Evolutionary conservation across 495 filamentous ascomycete species (phyloP), one percentile per base, ranked within the genome.

Genomic region (Jackrogersella multiformis): DNA sequence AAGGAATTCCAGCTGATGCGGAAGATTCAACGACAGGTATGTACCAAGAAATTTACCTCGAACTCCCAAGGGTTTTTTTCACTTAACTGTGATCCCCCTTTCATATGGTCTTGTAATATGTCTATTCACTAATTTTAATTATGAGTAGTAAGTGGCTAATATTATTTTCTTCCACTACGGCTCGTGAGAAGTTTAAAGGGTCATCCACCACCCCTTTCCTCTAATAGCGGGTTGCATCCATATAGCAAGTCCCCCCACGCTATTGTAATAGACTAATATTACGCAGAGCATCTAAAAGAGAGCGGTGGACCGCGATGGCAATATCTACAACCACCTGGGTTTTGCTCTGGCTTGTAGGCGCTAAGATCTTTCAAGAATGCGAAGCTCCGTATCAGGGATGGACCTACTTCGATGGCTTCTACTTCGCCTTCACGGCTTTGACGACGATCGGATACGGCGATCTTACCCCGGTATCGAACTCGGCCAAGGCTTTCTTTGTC

Each of bases 361-460:
- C 92, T 0, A 81, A 84, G 13, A 81, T 94, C 34, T 96, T 97
- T 73, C 77, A 78, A 60, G 73, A 68, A 30, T 80, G 73, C 60
- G 80, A 82, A 63, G 51, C 12, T 12, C 71, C 69, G 4, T 84
- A 81, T 46, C 80, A 82, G 42, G 51, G 79, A 1, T 96, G 92
- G 93, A 83, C 77, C n/a, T 97, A 96, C 69, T 96, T 95, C 61
- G 78, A 89, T 12, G 81, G 86, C 0, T 74, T 97, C 5, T 97
- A 96, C 73, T 96, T 95, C 75, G 76, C 90, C 2, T 97, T 92
- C 72, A 87, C 87, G 2, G 86, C 87, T 2, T 82, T 96, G 32
- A 80, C 94, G 5, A 96, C 93, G 1, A 92, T 97, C 52, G 93
- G 93, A 0, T 97, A 93, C 68, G 93, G 93, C 2, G 92, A 96